Percentiles rank a stretch among this genome's conserved stretches.
These are phyloP conservation scores for Calocybe gangraenosa DNA, from an alignment of 768 basidiomycete genomes.

Conservation along the genomic window DNA sequence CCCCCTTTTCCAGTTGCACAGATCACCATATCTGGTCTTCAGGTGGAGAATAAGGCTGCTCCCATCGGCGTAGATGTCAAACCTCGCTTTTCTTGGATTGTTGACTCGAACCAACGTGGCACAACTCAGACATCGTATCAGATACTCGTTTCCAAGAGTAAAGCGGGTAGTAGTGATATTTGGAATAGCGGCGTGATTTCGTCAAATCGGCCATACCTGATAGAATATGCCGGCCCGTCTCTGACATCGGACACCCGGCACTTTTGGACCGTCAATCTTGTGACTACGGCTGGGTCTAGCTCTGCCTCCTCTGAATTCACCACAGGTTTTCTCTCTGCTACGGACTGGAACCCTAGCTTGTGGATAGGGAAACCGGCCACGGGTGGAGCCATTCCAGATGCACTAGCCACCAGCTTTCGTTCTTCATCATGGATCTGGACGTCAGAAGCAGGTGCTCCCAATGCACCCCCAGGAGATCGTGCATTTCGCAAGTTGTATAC, in stretches of 20 bases:
- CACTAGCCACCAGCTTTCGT: conserved; percentile 18
- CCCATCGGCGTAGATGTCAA: conserved; percentile 22
- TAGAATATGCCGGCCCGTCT: conserved; percentile 21
- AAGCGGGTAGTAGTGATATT: conserved; percentile 16
- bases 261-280: conserved; percentile 23
- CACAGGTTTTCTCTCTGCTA: conserved; percentile 21
- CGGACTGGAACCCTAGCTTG: conserved; percentile 22
- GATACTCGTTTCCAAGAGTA: conserved; percentile 17
- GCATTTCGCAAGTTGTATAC: conserved; percentile 26
- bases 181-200: conserved; percentile 22
- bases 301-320: conserved; percentile 21
- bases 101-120: conserved; percentile 14
- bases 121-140: conserved; percentile 22
- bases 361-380: conserved; percentile 24
- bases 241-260: conserved; percentile 22
- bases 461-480: conserved; percentile 20
- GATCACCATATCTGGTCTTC: conserved; percentile 11
- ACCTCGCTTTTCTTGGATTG: conserved; percentile 25
- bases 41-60: conserved; percentile 21
- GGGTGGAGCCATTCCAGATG: conserved; percentile 12
- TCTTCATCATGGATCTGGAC: conserved; percentile 27
- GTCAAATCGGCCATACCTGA: conserved; percentile 20
- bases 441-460: conserved; percentile 15
- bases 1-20: conserved; percentile 3
- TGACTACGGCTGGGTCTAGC: conserved; percentile 16